Conservation (phyloP, 1,139 yeast species). For the Lipomyces yarrowii region DNA sequence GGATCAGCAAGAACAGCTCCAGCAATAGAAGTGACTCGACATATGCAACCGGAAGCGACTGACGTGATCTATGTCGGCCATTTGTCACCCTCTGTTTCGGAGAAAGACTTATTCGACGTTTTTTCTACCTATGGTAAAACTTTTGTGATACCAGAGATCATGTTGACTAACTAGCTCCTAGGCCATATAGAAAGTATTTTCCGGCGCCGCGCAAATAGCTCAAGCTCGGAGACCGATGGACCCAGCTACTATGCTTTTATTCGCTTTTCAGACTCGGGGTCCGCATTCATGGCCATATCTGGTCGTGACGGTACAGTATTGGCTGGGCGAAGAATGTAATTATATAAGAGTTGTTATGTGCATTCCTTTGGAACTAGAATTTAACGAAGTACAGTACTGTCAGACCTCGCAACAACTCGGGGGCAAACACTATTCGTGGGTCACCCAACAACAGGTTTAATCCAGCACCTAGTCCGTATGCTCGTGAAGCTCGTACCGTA, state of each 20-base stretch:
- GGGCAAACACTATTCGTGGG: not conserved
- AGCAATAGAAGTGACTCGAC: not conserved
- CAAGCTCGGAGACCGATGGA: not conserved
- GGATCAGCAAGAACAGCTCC: not conserved
- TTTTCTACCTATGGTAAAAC: conserved; percentile 1
- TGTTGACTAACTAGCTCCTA: not conserved
- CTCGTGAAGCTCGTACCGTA: not conserved
- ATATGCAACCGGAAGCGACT: not conserved
- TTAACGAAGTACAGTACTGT: not conserved
- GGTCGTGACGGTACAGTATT: conserved; percentile 20
- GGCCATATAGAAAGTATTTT: conserved; percentile 15
- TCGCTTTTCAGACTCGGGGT: conserved; percentile 8
- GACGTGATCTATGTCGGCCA: conserved; percentile 10
- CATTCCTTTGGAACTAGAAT: not conserved
- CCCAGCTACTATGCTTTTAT: conserved; percentile 20
- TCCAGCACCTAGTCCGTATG: not conserved
- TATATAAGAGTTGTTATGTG: not conserved
- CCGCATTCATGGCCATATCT: conserved; percentile 20
- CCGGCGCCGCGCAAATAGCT: conserved; percentile 12
- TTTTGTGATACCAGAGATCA: not conserved
- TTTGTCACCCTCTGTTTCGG: conserved; percentile 1
- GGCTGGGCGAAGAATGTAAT: conserved; percentile 16
- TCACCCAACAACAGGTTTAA: not conserved
- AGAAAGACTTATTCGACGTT: not conserved
- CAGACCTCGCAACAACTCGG: not conserved